phyloP scores from a whole-genome alignment of 371 early-diverging fungal genomes.

The Batkoa obscura region DNA sequence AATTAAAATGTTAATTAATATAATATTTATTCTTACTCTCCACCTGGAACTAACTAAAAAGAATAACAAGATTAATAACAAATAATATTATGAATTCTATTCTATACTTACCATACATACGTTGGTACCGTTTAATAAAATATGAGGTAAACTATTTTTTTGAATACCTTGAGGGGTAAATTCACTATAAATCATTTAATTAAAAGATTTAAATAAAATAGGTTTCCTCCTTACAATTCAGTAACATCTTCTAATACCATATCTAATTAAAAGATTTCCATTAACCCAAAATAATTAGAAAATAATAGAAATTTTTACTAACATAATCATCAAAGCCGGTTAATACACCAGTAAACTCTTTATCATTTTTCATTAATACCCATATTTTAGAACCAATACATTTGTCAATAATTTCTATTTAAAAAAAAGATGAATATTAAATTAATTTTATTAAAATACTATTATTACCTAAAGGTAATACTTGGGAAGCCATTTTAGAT shows the following conservation, averaged over 20 bases:
- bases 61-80: neutral
- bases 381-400: slow-evolving; percentile 93
- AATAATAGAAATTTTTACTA: slow-evolving; percentile 31
- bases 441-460: neutral
- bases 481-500: neutral
- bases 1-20: neutral
- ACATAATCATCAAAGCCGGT: slow-evolving; percentile 97
- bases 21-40: slow-evolving; percentile 12
- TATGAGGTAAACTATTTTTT: slow-evolving; percentile 58
- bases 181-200: slow-evolving; percentile 25
- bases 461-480: neutral
- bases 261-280: slow-evolving; percentile 25
- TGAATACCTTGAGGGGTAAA: slow-evolving; percentile 55
- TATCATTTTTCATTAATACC: slow-evolving; percentile 90
- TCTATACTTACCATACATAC: slow-evolving; percentile 66
- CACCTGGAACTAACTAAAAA: slow-evolving; percentile 23
- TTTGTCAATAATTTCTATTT: slow-evolving; percentile 90
- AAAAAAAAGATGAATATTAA: neutral
- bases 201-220: neutral
- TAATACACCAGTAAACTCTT: slow-evolving; percentile 87
- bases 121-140: slow-evolving; percentile 88
- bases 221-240: slow-evolving; percentile 46
- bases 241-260: slow-evolving; percentile 94
- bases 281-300: neutral
- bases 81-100: neutral